Percentiles rank a stretch among this genome's conserved stretches.
These are phyloP conservation scores for Oryza rufipogon DNA, from an alignment of 176 grass and related monocot species.

Conservation along the genomic window DNA sequence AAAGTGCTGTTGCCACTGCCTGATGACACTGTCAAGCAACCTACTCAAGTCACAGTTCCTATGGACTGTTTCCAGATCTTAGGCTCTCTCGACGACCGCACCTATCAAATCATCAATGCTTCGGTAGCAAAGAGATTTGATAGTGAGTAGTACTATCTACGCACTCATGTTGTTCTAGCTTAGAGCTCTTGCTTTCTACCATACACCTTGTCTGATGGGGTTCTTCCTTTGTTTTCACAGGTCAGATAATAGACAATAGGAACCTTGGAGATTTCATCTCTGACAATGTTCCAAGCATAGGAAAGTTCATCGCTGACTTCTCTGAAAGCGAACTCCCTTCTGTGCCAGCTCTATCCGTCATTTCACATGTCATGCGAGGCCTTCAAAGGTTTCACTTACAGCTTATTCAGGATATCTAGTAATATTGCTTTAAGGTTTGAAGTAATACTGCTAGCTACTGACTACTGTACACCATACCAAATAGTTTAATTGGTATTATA, in stretches of 20 bases:
- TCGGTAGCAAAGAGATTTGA: slow-evolving; percentile 63
- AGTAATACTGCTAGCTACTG: background rate
- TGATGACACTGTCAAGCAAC: slow-evolving; percentile 48
- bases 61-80: slow-evolving; percentile 74
- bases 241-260: slow-evolving; percentile 53
- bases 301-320: slow-evolving; percentile 59
- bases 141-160: slow-evolving; percentile 43
- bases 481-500: background rate
- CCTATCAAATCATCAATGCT: slow-evolving; percentile 61
- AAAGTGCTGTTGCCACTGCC: slow-evolving; percentile 52
- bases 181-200: background rate
- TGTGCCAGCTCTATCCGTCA: slow-evolving; percentile 64
- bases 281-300: slow-evolving; percentile 67
- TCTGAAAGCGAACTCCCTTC: slow-evolving; percentile 44
- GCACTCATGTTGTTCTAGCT: slow-evolving; percentile 9
- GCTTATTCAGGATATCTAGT: slow-evolving; percentile 11
- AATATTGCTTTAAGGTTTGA: slow-evolving; percentile 7
- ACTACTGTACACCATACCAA: background rate
- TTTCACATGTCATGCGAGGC: slow-evolving; percentile 73
- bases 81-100: slow-evolving; percentile 54
- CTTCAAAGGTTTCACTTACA: slow-evolving; percentile 62
- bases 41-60: slow-evolving; percentile 59
- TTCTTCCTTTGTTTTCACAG: slow-evolving; percentile 37
- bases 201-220: slow-evolving; percentile 2
- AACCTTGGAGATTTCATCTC: slow-evolving; percentile 68